phyloP scores from a whole-genome alignment of 148 eudicot genomes.

The Talinum fruticosum region DNA sequence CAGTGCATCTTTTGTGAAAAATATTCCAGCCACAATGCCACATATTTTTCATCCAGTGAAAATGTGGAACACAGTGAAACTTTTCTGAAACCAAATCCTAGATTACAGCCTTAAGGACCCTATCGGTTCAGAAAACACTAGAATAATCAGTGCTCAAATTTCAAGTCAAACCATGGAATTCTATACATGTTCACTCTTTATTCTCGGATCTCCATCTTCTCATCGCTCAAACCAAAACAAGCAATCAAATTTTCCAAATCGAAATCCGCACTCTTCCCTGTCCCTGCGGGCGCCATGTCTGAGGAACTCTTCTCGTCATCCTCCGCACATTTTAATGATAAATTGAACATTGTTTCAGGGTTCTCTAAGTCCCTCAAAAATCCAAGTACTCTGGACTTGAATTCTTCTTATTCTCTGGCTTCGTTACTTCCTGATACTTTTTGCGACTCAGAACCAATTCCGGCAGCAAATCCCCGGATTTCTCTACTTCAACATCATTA shows the following conservation, averaged over 20 bases:
- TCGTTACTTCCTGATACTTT: slow-evolving; percentile 22
- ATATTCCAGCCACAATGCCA: background rate
- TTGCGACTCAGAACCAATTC: slow-evolving; percentile 51
- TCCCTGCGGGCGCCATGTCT: background rate
- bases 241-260: slow-evolving; percentile 20
- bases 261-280: background rate
- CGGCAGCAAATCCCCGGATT: slow-evolving; percentile 46
- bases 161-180: background rate
- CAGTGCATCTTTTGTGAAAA: background rate
- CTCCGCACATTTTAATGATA: slow-evolving; percentile 15
- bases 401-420: background rate
- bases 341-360: slow-evolving; percentile 19
- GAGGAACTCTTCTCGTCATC: slow-evolving; percentile 5
- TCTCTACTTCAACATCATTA: slow-evolving; percentile 44
- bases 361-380: slow-evolving; percentile 21
- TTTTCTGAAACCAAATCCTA: background rate
- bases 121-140: background rate
- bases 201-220: background rate
- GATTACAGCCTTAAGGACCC: too few species aligned
- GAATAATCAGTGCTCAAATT: background rate
- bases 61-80: background rate
- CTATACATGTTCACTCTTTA: background rate
- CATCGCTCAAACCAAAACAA: slow-evolving; percentile 18
- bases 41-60: too few species aligned
- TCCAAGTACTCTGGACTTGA: slow-evolving; percentile 16